These are phyloP conservation scores for Verticillium alfalfae DNA, from an alignment of 2,329 filamentous ascomycete genomes.

Conservation along the genomic window DNA sequence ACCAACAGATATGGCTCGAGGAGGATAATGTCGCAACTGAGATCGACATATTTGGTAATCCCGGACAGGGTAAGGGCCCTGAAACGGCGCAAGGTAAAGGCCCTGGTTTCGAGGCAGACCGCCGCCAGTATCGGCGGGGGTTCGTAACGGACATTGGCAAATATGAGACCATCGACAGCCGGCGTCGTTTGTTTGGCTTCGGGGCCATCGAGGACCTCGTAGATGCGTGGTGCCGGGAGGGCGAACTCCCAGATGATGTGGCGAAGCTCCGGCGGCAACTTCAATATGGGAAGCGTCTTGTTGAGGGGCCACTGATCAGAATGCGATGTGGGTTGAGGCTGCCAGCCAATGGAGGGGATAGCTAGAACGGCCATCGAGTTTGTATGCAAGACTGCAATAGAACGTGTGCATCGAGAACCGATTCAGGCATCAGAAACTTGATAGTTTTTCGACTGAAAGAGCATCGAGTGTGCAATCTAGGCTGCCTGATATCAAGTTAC, in stretches of 20 bases:
- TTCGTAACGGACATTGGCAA: slow-evolving; percentile 38
- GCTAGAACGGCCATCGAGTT: slow-evolving; percentile 3
- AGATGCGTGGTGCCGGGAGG: slow-evolving; percentile 37
- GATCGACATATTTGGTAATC: slow-evolving; percentile 41
- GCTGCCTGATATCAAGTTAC: too few relatives aligned
- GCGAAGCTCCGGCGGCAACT: slow-evolving; percentile 37
- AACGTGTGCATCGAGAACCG: slow-evolving; percentile 4
- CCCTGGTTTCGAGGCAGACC: slow-evolving; percentile 38
- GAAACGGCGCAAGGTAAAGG: slow-evolving; percentile 35
- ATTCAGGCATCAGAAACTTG: too few relatives aligned
- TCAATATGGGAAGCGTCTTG: slow-evolving; percentile 10
- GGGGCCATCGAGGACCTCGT: slow-evolving; percentile 40
- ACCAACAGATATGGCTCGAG: slow-evolving; percentile 43
- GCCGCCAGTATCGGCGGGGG: slow-evolving; percentile 36
- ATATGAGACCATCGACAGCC: slow-evolving; percentile 36
- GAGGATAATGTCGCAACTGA: slow-evolving; percentile 37
- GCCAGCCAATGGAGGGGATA: slow-evolving; percentile 1
- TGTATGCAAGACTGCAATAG: slow-evolving; percentile 6
- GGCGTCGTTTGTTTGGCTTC: slow-evolving; percentile 30
- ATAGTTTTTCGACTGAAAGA: background rate
- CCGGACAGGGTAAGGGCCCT: slow-evolving; percentile 35
- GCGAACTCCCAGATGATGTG: slow-evolving; percentile 40
- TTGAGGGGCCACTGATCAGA: too few relatives aligned
- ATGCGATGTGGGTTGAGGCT: background rate
- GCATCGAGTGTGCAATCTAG: too few relatives aligned